Evolutionary conservation across 768 basidiomycete genomes (phyloP), one percentile per base, ranked within the genome.

Genomic region (Termitomyces sp.): DNA sequence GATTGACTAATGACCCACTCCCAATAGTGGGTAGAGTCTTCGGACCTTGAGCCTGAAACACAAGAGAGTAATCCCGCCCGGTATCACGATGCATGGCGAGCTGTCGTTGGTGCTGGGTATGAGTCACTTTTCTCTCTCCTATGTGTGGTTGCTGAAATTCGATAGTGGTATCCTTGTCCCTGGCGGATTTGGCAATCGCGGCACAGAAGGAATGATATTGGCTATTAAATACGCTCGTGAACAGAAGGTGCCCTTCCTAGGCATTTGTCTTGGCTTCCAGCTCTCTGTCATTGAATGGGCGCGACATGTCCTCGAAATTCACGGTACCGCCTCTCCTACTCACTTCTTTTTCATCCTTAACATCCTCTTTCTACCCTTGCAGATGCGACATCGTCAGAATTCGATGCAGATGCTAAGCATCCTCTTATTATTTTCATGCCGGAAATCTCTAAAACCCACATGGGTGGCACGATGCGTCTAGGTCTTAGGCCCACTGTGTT

Each of bases 401-500:
- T 98, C 62, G 71, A 79, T 38, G 65, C 81, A 3, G 70, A 82
- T 1, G 74, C 86, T 2, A 68, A 73, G n/a, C 75, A 88, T 59
- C 90, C 89, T 0, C 78, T 94, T 53, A 78, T 98, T 70, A 80
- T 98, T 62, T 98, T 95, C 81, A 99, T 99, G 97, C 97, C 97
- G 16, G 97, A 99, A 69, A 91, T 99, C 62, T 97, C 94, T 11
- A 89, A 88, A 67, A 98, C 95, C 12, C 94, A 98, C 60, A 93
- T 98, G 84, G 97, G 97, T 49, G 97, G 97, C 20, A 99, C 96
- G n/a, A 99, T 99, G 97, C 88, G 97, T 12, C 82, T 98, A n/a
- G 97, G 97, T 22, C 78, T 98, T 39, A 85, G 96, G n/a, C 94
- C 96, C 3, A 99, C 96, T 2, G 81, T 98, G 44, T 98, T 98